Conservation (phyloP, 805 yeast species). For the Hyphopichia homilentoma region DNA sequence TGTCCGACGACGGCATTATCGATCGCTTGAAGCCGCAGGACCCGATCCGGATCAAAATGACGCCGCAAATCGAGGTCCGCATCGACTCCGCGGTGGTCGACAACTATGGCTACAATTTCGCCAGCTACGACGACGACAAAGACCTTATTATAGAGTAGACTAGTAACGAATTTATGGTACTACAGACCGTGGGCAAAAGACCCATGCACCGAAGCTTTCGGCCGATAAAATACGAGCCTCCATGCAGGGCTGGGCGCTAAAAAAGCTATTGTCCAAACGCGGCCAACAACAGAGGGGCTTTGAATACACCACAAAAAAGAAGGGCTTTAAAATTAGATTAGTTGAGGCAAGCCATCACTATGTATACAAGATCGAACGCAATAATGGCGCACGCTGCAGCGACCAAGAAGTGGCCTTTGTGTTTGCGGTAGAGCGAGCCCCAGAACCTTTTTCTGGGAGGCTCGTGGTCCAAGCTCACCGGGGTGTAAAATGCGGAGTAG, state of each 20-base stretch:
- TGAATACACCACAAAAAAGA: too few relatives aligned
- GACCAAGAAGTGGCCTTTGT: slow-evolving; percentile 2
- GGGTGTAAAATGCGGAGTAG: slow-evolving; percentile 10
- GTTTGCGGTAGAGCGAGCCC: neutral
- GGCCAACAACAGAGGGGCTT: too few relatives aligned
- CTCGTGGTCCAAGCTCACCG: neutral
- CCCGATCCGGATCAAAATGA: slow-evolving; percentile 1
- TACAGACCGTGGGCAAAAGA: slow-evolving; percentile 2
- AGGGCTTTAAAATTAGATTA: too few relatives aligned
- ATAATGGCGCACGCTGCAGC: slow-evolving; percentile 2
- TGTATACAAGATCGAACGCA: slow-evolving; percentile 3
- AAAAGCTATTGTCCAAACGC: too few relatives aligned
- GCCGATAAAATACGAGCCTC: too few relatives aligned
- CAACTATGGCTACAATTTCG: slow-evolving; percentile 3
- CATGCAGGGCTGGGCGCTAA: too few relatives aligned
- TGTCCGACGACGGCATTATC: slow-evolving; percentile 3
- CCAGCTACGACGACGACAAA: slow-evolving; percentile 4
- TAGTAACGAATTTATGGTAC: slow-evolving; percentile 1
- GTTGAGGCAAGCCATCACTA: neutral
- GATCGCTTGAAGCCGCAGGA: neutral
- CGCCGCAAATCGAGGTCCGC: slow-evolving; percentile 5
- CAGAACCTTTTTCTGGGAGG: neutral
- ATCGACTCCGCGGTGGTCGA: neutral
- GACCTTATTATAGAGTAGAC: neutral
- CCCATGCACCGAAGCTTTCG: too few relatives aligned